Conservation (phyloP, 192 early-diverging fungal genomes). For the Powellomyces hirtus region DNA sequence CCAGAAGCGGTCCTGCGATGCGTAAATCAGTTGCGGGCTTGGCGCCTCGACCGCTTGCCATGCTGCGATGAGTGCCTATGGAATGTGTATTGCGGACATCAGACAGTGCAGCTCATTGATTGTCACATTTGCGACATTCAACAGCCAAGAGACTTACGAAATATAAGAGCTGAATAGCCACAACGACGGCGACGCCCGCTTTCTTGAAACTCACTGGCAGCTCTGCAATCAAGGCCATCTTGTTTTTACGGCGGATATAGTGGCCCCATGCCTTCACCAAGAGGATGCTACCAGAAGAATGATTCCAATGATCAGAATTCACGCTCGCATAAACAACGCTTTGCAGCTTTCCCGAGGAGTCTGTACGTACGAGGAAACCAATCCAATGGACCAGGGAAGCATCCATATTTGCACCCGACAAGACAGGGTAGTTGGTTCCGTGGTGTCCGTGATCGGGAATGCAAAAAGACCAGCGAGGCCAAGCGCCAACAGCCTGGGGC, state of each 20-base stretch:
- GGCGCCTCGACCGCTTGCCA: constrained; percentile 14
- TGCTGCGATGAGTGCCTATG: background rate
- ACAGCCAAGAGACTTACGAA: no score
- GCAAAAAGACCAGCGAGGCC: constrained; percentile 17
- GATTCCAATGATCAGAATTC: background rate
- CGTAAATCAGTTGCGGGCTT: background rate
- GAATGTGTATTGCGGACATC: background rate
- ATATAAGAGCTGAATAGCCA: no score
- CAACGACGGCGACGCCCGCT: no score
- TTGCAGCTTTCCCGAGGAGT: background rate
- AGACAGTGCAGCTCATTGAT: no score
- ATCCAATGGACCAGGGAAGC: background rate
- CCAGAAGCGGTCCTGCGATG: background rate
- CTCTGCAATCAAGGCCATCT: background rate
- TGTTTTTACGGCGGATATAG: constrained; percentile 15
- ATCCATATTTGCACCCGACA: constrained; percentile 23
- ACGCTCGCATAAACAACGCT: background rate
- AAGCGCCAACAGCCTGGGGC: background rate
- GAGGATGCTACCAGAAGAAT: background rate
- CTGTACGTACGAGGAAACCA: background rate
- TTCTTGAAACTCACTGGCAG: background rate
- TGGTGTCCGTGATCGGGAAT: constrained; percentile 17
- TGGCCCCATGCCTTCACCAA: background rate
- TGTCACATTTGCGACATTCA: no score
- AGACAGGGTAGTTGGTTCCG: constrained; percentile 11